Conservation (phyloP, 1,139 yeast species). For the Kluyveromyces sp. region DNA sequence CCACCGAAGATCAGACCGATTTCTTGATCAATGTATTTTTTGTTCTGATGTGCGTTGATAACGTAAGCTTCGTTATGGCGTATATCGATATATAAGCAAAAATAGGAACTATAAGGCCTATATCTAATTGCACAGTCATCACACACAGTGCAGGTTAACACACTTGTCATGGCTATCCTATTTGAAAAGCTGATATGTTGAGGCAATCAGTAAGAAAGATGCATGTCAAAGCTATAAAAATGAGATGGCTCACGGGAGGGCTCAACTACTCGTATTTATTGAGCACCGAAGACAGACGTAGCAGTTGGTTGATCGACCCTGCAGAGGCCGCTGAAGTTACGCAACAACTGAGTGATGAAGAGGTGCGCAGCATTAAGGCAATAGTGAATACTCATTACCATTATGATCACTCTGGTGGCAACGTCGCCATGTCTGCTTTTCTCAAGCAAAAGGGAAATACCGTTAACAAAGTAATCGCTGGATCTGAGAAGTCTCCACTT, state of each 20-base stretch:
- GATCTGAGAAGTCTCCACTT: constrained; percentile 38
- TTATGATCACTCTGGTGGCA: constrained; percentile 91
- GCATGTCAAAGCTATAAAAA: constrained; percentile 78
- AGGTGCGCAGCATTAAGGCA: constrained; percentile 46
- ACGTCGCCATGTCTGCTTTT: constrained; percentile 37
- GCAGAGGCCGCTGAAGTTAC: constrained; percentile 68
- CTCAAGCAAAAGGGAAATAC: constrained; percentile 32
- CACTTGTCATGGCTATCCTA: background rate
- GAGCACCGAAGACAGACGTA: constrained; percentile 56
- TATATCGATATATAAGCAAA: background rate
- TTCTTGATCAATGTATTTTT: too few species aligned
- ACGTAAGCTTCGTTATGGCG: too few species aligned
- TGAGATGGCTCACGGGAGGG: constrained; percentile 88
- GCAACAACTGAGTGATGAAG: constrained; percentile 33
- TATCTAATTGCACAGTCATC: background rate
- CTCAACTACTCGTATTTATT: constrained; percentile 84
- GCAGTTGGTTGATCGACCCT: constrained; percentile 86
- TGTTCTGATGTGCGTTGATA: too few species aligned
- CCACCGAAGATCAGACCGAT: too few species aligned
- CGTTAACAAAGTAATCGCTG: constrained; percentile 65
- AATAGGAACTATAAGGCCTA: background rate
- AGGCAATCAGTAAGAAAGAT: constrained; percentile 40
- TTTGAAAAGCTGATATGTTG: constrained; percentile 8
- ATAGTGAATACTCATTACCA: constrained; percentile 96
- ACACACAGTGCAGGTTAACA: too few species aligned